These are phyloP conservation scores for Alternaria postmessia DNA, from an alignment of 2,329 filamentous ascomycete genomes.

Conservation along the genomic window DNA sequence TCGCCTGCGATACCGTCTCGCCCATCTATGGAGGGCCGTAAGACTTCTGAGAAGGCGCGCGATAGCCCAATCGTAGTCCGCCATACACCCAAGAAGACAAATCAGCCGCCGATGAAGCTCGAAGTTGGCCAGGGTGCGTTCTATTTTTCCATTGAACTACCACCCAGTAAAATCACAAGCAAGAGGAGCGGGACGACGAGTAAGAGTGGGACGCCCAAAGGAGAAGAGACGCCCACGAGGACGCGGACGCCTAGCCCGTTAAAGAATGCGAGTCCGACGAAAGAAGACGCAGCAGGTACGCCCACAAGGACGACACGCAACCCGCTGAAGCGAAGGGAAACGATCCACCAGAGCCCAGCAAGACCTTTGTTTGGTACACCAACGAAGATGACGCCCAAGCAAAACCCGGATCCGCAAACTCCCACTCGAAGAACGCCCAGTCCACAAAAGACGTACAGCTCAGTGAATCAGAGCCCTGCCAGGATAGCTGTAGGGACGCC, in stretches of 20 bases:
- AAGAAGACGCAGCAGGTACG: neutral
- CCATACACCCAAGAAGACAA: neutral
- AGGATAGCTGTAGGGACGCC: slow-evolving; percentile 1
- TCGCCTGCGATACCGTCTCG: slow-evolving; percentile 25
- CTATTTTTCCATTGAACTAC: slow-evolving; percentile 31
- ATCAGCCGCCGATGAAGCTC: slow-evolving; percentile 11
- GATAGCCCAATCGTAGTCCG: slow-evolving; percentile 10
- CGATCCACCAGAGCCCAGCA: slow-evolving; percentile 4
- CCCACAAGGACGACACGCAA: neutral
- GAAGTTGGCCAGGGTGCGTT: slow-evolving; percentile 31
- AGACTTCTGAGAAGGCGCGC: slow-evolving; percentile 2
- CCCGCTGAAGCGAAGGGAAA: neutral
- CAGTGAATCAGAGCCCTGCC: neutral
- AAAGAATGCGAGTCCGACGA: slow-evolving; percentile 8
- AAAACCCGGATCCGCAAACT: neutral
- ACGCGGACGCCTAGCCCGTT: slow-evolving; percentile 10
- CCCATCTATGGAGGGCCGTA: slow-evolving; percentile 18
- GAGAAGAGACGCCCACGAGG: slow-evolving; percentile 1
- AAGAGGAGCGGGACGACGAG: slow-evolving; percentile 15
- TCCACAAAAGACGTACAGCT: slow-evolving; percentile 7
- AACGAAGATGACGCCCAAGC: slow-evolving; percentile 5
- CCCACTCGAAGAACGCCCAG: slow-evolving; percentile 7
- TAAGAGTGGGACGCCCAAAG: slow-evolving; percentile 15
- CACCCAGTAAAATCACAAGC: slow-evolving; percentile 22
- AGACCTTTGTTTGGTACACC: slow-evolving; percentile 18